Base-by-base conservation (phyloP, 2,329 filamentous ascomycete species). In the Fusarium phyllophilum region DNA sequence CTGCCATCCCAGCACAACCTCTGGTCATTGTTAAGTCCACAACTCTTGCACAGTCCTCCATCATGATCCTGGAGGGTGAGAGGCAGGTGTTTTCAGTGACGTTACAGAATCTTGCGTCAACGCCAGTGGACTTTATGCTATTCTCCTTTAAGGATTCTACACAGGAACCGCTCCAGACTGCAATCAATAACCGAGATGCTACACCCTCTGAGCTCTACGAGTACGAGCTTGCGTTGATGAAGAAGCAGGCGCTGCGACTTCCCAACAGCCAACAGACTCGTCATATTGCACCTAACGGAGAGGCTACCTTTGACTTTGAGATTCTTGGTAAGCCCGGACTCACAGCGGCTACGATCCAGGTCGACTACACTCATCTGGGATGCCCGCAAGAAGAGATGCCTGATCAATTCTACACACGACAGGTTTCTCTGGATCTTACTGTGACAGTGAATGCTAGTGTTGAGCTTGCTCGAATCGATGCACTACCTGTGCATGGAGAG, bases 1-100 rank as follows among this genome's bases (percentile, higher is more conserved):
- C 89, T 59, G 94, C 97, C 31, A 95, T 98, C 65, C 87, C 91
- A 6, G 86, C 90, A 49, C 94, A 98, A 80, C 96, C 96, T 11
- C 84, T 94, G 8, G 85, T 98, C 8, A 84, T 91, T 7, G 88
- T 98, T 26, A 92, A 93, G 78, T 91, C 91, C 13, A 93, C 92
- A 8, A 94, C 92, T 18, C 86, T 98, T 3, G 90, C 93, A 1
- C 95, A 98, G 78, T 94, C 93, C 29, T 93, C 94, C 15, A 85
- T 97, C 41, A 98, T 97, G 95, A 88, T 99, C 17, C 86, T 99
- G 11, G 96, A 98, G 83, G 96, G 96, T 48, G 96, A 99, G 82
- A 89, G 89, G 29, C 92, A 91, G 75, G 85, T 86, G 2, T 97
- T 98, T 79, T 92, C 89, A 0, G 88, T 98, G 22, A 95, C 93